Conservation (phyloP, 768 basidiomycete species). For the Lactarius sanguifluus region DNA sequence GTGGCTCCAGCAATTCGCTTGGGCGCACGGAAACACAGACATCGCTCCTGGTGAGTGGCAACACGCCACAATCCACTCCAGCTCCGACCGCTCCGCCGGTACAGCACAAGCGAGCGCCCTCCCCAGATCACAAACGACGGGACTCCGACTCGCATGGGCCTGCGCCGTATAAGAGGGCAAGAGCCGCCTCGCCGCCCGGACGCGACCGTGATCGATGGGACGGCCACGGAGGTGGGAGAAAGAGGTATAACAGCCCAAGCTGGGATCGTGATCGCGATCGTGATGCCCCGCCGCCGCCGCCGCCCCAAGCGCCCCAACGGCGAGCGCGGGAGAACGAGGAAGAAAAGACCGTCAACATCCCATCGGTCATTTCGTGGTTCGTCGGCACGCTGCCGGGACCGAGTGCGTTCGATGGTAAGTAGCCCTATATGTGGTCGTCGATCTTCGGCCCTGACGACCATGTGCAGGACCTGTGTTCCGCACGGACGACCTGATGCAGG, state of each 20-base stretch:
- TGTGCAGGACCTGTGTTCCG: slow-evolving; percentile 83
- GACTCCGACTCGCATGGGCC: slow-evolving; percentile 43
- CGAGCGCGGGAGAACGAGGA: slow-evolving; percentile 46
- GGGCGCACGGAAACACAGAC: slow-evolving; percentile 29
- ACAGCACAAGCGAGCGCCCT: slow-evolving; percentile 35
- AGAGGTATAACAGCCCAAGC: slow-evolving; percentile 43
- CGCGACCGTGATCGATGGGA: slow-evolving; percentile 49
- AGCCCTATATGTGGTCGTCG: slow-evolving; percentile 10
- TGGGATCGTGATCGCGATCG: slow-evolving; percentile 51
- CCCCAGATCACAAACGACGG: slow-evolving; percentile 43
- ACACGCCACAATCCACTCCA: slow-evolving; percentile 41
- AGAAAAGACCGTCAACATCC: slow-evolving; percentile 42
- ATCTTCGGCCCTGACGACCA: slow-evolving; percentile 22
- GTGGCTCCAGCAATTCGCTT: slow-evolving; percentile 25
- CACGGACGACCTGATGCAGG: slow-evolving; percentile 84
- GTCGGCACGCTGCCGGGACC: slow-evolving; percentile 74
- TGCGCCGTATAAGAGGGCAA: slow-evolving; percentile 45
- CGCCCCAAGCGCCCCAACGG: slow-evolving; percentile 37
- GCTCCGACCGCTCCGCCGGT: slow-evolving; percentile 37
- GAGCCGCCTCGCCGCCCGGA: slow-evolving; percentile 50
- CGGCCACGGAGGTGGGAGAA: slow-evolving; percentile 38
- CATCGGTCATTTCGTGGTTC: slow-evolving; percentile 75
- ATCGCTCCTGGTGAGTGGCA: slow-evolving; percentile 23
- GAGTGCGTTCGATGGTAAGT: slow-evolving; percentile 79
- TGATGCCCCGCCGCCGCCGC: slow-evolving; percentile 37